Conservation (phyloP, 345 rosid species). For the Syzygium jambos region DNA sequence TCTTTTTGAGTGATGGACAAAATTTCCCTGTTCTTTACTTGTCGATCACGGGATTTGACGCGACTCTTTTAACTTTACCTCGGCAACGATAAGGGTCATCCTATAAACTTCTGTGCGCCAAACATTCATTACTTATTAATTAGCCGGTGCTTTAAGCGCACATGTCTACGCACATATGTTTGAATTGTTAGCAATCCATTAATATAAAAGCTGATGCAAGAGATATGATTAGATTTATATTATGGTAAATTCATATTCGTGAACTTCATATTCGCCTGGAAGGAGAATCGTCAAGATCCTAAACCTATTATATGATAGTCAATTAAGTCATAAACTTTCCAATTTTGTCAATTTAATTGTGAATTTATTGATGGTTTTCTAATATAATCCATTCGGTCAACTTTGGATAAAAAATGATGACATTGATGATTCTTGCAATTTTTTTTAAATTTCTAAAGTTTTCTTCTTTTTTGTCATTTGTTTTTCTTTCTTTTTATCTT, state of each 20-base stretch:
- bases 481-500: no score
- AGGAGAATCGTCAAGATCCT: no score
- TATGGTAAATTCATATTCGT: background rate
- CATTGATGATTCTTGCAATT: no score
- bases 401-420: background rate
- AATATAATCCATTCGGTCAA: no score
- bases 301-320: no score
- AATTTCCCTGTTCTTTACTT: background rate
- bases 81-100: background rate
- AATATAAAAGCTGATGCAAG: background rate
- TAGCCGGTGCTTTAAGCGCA: background rate
- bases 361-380: no score
- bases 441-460: no score
- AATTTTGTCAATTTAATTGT: no score
- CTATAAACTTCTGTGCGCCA: background rate
- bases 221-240: background rate
- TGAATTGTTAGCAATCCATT: background rate
- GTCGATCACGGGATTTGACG: background rate
- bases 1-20: background rate
- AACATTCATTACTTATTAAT: background rate
- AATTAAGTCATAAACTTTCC: no score
- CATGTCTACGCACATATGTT: background rate
- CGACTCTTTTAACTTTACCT: background rate
- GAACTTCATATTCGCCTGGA: no score
- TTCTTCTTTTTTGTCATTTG: no score